phyloP scores from a whole-genome alignment of 306 rosid species.

The Nissolia schottii region DNA sequence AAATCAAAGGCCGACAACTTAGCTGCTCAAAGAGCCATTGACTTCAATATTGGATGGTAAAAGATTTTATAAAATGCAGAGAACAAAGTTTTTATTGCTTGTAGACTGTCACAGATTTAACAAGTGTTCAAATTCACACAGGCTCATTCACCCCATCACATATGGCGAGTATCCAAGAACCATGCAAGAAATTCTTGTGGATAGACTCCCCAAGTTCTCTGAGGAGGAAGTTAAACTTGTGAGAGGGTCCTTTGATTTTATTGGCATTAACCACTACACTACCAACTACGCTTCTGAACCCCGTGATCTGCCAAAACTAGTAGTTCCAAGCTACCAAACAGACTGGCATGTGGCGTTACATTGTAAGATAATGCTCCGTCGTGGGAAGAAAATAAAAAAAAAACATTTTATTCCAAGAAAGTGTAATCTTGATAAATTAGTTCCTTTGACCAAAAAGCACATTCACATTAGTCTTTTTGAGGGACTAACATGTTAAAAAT shows the following conservation, averaged over 20 bases:
- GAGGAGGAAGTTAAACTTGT: constrained; percentile 72
- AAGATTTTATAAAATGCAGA: no score
- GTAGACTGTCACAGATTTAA: not conserved
- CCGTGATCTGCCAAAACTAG: constrained; percentile 46
- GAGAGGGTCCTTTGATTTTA: constrained; percentile 73
- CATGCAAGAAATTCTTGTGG: constrained; percentile 63
- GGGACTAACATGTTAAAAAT: no score
- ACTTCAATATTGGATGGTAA: constrained; percentile 96
- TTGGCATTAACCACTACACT: constrained; percentile 86
- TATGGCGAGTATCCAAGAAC: constrained; percentile 93
- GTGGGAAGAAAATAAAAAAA: no score
- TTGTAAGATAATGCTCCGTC: constrained; percentile 49
- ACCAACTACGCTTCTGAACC: constrained; percentile 64
- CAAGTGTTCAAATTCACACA: constrained; percentile 15
- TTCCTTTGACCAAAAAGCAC: no score
- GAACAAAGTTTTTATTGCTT: no score
- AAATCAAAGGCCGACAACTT: constrained; percentile 75
- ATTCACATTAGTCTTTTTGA: no score
- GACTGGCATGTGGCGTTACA: constrained; percentile 89
- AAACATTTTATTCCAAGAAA: no score
- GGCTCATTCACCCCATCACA: constrained; percentile 90
- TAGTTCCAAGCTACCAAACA: constrained; percentile 59
- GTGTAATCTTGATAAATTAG: no score
- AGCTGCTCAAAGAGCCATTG: constrained; percentile 96
- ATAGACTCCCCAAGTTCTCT: constrained; percentile 82